Evolutionary conservation across 1,139 yeast species (phyloP), one percentile per base, ranked within the genome.

Genomic region (Suhomyces bribrorum): DNA sequence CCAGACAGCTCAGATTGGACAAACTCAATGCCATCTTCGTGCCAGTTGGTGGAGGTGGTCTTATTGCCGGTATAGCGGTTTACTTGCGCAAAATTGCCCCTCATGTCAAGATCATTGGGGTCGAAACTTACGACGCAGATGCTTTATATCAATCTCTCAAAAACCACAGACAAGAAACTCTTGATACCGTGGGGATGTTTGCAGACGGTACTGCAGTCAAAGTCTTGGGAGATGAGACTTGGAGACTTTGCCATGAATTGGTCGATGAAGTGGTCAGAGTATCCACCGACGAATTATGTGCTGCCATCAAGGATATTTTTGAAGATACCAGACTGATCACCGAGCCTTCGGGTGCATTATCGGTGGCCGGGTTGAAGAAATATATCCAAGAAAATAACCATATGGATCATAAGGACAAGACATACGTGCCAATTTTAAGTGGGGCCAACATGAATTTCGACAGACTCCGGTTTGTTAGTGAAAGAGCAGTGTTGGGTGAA

Each of bases 191-290:
- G 7, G 99, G 99, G n/a, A 71, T 86, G n/a, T 92, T 92, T 64
- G 98, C 98, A n/a, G 99, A 92, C 62, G 99, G 98, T 56, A 89
- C 99, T n/a, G 97, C 98, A 4, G 99, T 92, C 31, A 86, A 83
- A 55, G 63, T 84, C 9, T 74, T 89, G 23, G 99, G 99, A 40
- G 85, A 83, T 46, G 98, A 94, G 63, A 85, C 96, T 12, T 92
- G 88, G 75, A 75, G 95, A 54, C 74, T 90, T 15, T 82, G 92
- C 50, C 68, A 75, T 48, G 80, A 85, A 34, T 81, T 81, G 41
- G 88, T 92, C 7, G 97, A 94, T 58, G 97, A 90, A 48, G 83
- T 92, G 34, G 83, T 92, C 8, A 74, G 79, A 33, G 97, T 92
- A 5, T 75, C 79, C 55, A 92, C 98, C 9, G 99, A 92, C 62